Conservation (phyloP, 176 grass and related monocot species). For the Aegilops tauschii region DNA sequence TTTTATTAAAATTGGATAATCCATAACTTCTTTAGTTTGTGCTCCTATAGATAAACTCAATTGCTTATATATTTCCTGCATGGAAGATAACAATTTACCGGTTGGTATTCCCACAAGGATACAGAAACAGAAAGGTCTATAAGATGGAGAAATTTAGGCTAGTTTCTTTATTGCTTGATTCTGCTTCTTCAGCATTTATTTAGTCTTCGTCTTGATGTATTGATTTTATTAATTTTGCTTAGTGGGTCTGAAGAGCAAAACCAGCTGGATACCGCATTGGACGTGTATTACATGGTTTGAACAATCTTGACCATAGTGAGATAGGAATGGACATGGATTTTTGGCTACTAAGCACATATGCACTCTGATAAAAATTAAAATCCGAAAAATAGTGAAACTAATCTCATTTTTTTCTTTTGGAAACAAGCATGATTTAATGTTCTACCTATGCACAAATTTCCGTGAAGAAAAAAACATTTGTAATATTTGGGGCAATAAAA, state of each 20-base stretch:
- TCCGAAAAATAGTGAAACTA: not conserved
- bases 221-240: not conserved
- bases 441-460: not conserved
- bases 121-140: not conserved
- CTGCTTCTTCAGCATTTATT: not conserved
- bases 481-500: too few species aligned
- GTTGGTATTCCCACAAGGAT: not conserved
- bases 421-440: too few species aligned
- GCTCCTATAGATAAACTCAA: not conserved
- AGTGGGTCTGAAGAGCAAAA: not conserved
- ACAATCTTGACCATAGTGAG: conserved; percentile 5
- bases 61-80: conserved; percentile 7
- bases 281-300: not conserved
- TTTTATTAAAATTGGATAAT: not conserved
- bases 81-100: not conserved
- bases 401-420: not conserved
- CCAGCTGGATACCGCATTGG: not conserved
- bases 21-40: not conserved
- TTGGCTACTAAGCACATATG: not conserved
- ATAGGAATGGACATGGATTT: not conserved
- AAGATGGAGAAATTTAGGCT: not conserved
- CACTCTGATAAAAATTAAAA: not conserved
- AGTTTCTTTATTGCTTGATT: conserved; percentile 11
- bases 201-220: not conserved
- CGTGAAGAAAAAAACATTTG: not conserved